Percentiles rank a stretch among this genome's conserved stretches.
Evolutionary conservation across 1,284 basidiomycete genomes (phyloP).

Genomic region (Trametes polyzona): DNA sequence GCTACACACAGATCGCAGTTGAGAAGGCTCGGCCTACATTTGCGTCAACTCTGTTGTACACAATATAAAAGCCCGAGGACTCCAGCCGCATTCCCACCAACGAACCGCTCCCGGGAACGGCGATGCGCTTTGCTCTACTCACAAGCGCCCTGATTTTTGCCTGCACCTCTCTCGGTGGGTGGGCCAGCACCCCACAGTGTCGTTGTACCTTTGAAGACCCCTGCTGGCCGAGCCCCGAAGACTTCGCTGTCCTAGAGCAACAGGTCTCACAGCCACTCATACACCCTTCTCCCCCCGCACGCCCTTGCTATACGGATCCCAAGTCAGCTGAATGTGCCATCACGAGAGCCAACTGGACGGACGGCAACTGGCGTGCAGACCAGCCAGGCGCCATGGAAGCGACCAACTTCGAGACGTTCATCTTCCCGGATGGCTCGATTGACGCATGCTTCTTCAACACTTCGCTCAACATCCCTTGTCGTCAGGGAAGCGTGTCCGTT

Average conservation of each 20-base stretch:
- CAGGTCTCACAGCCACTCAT: constrained; percentile 44
- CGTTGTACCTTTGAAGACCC: constrained; percentile 35
- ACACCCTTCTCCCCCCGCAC: constrained; percentile 40
- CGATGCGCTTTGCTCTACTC: too few relatives aligned
- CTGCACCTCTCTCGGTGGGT: too few relatives aligned
- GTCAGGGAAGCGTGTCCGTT: constrained; percentile 48
- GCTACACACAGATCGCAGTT: too few relatives aligned
- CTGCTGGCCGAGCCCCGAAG: constrained; percentile 46
- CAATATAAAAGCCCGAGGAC: too few relatives aligned
- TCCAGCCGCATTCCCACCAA: too few relatives aligned
- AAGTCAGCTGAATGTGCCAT: constrained; percentile 40
- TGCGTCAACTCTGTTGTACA: too few relatives aligned
- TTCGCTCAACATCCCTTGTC: constrained; percentile 42
- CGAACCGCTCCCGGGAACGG: too few relatives aligned
- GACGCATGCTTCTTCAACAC: constrained; percentile 46
- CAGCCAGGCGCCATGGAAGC: constrained; percentile 45
- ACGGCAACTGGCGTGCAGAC: constrained; percentile 46
- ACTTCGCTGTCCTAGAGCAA: constrained; percentile 39
- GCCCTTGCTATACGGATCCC: constrained; percentile 40
- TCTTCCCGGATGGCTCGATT: constrained; percentile 44
- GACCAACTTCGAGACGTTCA: constrained; percentile 46
- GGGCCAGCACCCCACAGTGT: too few relatives aligned
- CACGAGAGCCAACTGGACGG: constrained; percentile 30
- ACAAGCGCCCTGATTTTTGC: too few relatives aligned
- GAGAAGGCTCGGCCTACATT: too few relatives aligned